Percentiles rank a stretch among this genome's conserved stretches.
Conservation (phyloP, 495 filamentous ascomycete species). For the Acidiella bohemica region DNA sequence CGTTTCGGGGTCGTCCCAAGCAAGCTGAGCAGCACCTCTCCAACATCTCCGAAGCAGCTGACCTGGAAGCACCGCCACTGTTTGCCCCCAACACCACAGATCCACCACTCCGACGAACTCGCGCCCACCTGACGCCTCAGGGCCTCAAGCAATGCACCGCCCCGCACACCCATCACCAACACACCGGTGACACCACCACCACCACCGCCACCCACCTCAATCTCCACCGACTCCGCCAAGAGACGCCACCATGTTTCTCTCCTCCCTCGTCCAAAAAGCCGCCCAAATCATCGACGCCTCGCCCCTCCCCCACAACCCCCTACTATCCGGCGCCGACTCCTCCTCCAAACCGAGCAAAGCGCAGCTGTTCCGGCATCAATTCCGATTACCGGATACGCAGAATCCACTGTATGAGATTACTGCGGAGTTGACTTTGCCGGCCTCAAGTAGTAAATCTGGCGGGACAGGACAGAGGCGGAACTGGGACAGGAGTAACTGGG, state of each 20-base stretch:
- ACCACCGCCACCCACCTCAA: too few species aligned
- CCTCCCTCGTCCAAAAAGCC: slow-evolving; percentile 85
- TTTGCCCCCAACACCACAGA: too few species aligned
- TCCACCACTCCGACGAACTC: too few species aligned
- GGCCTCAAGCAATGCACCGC: background rate
- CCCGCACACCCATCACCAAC: background rate
- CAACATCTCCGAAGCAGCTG: too few species aligned
- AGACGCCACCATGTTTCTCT: slow-evolving; percentile 62
- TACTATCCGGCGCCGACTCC: slow-evolving; percentile 30
- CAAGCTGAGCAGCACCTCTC: too few species aligned
- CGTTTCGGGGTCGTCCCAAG: too few species aligned
- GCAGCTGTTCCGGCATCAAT: slow-evolving; percentile 86
- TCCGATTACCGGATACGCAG: slow-evolving; percentile 84
- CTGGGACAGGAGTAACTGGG: slow-evolving; percentile 39
- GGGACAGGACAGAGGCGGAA: slow-evolving; percentile 43
- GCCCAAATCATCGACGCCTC: slow-evolving; percentile 83
- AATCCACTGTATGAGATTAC: slow-evolving; percentile 89
- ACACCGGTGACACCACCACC: too few species aligned
- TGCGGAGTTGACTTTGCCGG: slow-evolving; percentile 78
- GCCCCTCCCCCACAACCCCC: slow-evolving; percentile 44
- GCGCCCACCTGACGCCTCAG: too few species aligned
- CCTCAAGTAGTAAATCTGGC: slow-evolving; percentile 23
- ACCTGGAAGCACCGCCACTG: too few species aligned
- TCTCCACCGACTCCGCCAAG: background rate
- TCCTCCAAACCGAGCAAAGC: slow-evolving; percentile 79